These are phyloP conservation scores for Elaeis oleifera DNA, from an alignment of 202 grass and related monocot genomes.

Conservation along the genomic window DNA sequence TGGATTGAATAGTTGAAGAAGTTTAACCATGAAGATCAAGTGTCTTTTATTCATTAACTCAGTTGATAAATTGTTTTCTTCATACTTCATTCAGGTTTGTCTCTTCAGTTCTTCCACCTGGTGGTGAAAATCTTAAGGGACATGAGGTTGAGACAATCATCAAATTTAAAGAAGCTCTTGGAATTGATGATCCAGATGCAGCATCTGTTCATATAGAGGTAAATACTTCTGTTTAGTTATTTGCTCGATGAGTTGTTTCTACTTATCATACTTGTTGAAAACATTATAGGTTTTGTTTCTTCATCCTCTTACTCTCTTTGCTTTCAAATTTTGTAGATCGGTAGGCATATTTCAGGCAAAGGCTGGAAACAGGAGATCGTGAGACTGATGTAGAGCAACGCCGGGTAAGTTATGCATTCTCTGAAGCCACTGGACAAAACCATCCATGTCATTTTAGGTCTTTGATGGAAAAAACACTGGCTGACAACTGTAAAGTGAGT, in stretches of 20 bases:
- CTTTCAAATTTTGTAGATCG: conserved; percentile 58
- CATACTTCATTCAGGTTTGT: conserved; percentile 55
- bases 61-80: conserved; percentile 24
- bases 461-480: too few species aligned
- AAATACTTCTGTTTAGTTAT: conserved; percentile 19
- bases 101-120: conserved; percentile 76
- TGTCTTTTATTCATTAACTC: not conserved
- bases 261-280: conserved; percentile 16
- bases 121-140: conserved; percentile 72
- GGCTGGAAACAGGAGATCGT: conserved; percentile 78
- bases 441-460: too few species aligned
- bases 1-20: too few species aligned
- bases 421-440: not conserved
- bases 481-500: too few species aligned
- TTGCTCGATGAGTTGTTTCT: not conserved
- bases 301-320: conserved; percentile 9
- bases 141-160: conserved; percentile 67
- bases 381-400: conserved; percentile 77
- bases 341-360: conserved; percentile 73
- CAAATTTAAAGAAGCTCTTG: conserved; percentile 89
- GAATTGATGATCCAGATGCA: conserved; percentile 93
- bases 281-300: conserved; percentile 12
- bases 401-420: conserved; percentile 41
- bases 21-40: not conserved
- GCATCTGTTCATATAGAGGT: conserved; percentile 94